These are phyloP conservation scores for Royoungia palumana DNA, from an alignment of 768 basidiomycete species.

Conservation along the genomic window DNA sequence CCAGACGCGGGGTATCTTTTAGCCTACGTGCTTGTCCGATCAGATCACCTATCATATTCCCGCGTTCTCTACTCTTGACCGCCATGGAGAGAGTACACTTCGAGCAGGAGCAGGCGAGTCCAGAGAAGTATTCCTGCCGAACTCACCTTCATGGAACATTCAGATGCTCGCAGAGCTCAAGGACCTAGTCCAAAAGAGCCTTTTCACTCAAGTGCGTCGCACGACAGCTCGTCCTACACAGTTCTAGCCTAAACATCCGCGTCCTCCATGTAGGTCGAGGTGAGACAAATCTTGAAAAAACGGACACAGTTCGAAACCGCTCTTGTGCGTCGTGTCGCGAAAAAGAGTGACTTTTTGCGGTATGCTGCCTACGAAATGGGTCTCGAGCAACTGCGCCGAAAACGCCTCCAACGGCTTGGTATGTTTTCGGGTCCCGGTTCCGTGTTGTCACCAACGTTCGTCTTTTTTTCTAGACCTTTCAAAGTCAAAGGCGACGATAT, in stretches of 20 bases:
- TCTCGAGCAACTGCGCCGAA: slow-evolving; percentile 75
- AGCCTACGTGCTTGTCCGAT: slow-evolving; percentile 14
- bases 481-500: slow-evolving; percentile 53
- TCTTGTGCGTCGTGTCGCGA: slow-evolving; percentile 77
- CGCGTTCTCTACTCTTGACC: neutral
- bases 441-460: neutral
- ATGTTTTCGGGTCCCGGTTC: slow-evolving; percentile 21
- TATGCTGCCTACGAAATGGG: slow-evolving; percentile 93
- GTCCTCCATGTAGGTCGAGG: slow-evolving; percentile 54
- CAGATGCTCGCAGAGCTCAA: slow-evolving; percentile 95
- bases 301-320: slow-evolving; percentile 81
- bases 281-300: slow-evolving; percentile 80
- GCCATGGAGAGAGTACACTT: slow-evolving; percentile 92
- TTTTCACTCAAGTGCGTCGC: slow-evolving; percentile 72
- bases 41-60: neutral
- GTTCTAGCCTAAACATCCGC: slow-evolving; percentile 2
- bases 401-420: slow-evolving; percentile 74
- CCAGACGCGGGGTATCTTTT: too few relatives aligned
- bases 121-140: neutral
- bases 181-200: slow-evolving; percentile 78
- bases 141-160: slow-evolving; percentile 4
- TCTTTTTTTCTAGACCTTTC: slow-evolving; percentile 26
- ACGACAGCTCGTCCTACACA: neutral
- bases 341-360: slow-evolving; percentile 84
- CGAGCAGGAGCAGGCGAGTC: slow-evolving; percentile 80